Evolutionary conservation across 192 early-diverging fungal species (phyloP).

Genomic region (Coemansia sp.): DNA sequence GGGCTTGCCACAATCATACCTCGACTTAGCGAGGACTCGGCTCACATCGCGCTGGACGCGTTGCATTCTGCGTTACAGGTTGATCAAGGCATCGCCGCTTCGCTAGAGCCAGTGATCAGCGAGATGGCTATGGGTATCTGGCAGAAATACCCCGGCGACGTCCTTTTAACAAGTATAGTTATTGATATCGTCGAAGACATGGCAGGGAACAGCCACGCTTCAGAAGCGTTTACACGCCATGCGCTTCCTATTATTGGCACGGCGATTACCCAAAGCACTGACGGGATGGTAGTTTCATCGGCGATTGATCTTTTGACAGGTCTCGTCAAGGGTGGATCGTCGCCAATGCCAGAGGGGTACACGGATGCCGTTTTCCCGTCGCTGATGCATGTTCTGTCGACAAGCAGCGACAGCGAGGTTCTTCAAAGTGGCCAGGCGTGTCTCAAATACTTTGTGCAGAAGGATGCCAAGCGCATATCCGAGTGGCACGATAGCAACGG

Average conservation of each 20-base stretch:
- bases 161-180: slow-evolving; percentile 72
- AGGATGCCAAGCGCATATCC: slow-evolving; percentile 72
- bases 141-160: slow-evolving; percentile 77
- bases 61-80: slow-evolving; percentile 58
- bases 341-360: slow-evolving; percentile 73
- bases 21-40: slow-evolving; percentile 54
- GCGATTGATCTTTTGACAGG: slow-evolving; percentile 76
- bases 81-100: slow-evolving; percentile 70
- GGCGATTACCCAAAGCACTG: slow-evolving; percentile 58
- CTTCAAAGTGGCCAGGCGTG: slow-evolving; percentile 90
- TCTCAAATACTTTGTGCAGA: slow-evolving; percentile 76
- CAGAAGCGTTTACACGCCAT: slow-evolving; percentile 68
- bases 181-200: slow-evolving; percentile 78
- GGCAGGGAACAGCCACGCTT: slow-evolving; percentile 67
- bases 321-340: slow-evolving; percentile 70
- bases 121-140: slow-evolving; percentile 78
- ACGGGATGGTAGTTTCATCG: slow-evolving; percentile 32
- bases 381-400: slow-evolving; percentile 74
- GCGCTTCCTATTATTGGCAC: slow-evolving; percentile 71
- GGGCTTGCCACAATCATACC: slow-evolving; percentile 47
- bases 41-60: slow-evolving; percentile 54
- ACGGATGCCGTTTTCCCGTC: slow-evolving; percentile 77
- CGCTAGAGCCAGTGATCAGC: slow-evolving; percentile 71
- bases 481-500: slow-evolving; percentile 64
- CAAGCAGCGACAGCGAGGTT: slow-evolving; percentile 72